Evolutionary conservation across 2,329 filamentous ascomycete species (phyloP).

Genomic region (Emmonsiellopsis sp.): DNA sequence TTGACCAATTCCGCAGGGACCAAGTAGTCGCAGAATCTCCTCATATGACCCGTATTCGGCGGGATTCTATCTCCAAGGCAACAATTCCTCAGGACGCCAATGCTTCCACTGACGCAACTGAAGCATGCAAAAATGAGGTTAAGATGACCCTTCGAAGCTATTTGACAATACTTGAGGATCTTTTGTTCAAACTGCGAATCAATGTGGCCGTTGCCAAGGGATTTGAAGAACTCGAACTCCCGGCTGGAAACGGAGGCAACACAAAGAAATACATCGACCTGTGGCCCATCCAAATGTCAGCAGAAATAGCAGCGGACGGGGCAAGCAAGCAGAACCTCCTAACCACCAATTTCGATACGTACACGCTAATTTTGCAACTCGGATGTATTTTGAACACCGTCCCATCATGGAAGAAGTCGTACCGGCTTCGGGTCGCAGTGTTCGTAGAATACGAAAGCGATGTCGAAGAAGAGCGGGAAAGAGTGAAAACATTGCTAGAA

Average conservation of each 20-base stretch:
- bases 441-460: slow-evolving; percentile 86
- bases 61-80: slow-evolving; percentile 10
- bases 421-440: slow-evolving; percentile 65
- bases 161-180: slow-evolving; percentile 72
- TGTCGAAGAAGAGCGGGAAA: slow-evolving; percentile 64
- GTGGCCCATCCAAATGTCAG: slow-evolving; percentile 92
- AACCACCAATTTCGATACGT: slow-evolving; percentile 87
- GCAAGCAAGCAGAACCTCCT: slow-evolving; percentile 56
- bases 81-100: slow-evolving; percentile 11
- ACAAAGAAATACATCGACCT: slow-evolving; percentile 74
- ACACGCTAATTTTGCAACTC: slow-evolving; percentile 75
- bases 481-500: slow-evolving; percentile 64
- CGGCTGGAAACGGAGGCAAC: slow-evolving; percentile 47
- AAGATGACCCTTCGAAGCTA: slow-evolving; percentile 55
- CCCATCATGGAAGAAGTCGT: slow-evolving; percentile 66
- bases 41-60: slow-evolving; percentile 1
- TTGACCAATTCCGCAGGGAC: slow-evolving; percentile 62
- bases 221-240: slow-evolving; percentile 67
- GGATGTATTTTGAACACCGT: slow-evolving; percentile 79
- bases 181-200: slow-evolving; percentile 65
- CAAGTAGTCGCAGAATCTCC: slow-evolving; percentile 42
- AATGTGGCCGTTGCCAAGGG: slow-evolving; percentile 80
- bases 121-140: slow-evolving; percentile 5
- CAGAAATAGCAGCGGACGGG: slow-evolving; percentile 60
- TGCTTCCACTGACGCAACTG: not conserved